phyloP scores from a whole-genome alignment of 371 early-diverging fungal species.

The Mortierella sp. region DNA sequence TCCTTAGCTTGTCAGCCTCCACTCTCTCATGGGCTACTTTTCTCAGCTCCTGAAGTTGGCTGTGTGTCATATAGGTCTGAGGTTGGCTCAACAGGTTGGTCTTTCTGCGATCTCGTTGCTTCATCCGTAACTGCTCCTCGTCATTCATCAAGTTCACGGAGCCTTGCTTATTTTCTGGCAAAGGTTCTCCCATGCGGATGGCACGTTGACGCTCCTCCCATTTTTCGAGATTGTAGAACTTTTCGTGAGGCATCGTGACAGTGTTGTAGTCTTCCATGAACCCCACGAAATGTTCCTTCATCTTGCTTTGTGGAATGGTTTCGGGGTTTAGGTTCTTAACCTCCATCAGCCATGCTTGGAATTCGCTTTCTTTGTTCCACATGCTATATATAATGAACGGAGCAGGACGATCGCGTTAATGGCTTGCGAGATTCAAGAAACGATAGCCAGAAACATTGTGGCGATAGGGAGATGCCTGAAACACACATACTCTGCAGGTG shows the following conservation, averaged over 20 bases:
- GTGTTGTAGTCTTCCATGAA: slow-evolving; percentile 86
- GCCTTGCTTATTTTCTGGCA: slow-evolving; percentile 24
- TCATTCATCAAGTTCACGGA: slow-evolving; percentile 52
- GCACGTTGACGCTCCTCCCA: slow-evolving; percentile 71
- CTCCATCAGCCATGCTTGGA: slow-evolving; percentile 80
- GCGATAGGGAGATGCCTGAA: too few relatives aligned
- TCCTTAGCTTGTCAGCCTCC: slow-evolving; percentile 73
- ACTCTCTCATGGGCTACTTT: slow-evolving; percentile 73
- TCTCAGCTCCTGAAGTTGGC: slow-evolving; percentile 71
- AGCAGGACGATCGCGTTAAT: too few relatives aligned
- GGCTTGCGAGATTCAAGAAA: too few relatives aligned
- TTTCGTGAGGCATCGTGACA: slow-evolving; percentile 75
- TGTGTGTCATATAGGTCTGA: slow-evolving; percentile 58
- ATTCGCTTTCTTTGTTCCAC: slow-evolving; percentile 63
- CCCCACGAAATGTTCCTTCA: slow-evolving; percentile 72
- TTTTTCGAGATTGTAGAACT: slow-evolving; percentile 64
- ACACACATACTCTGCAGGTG: slow-evolving; percentile 42
- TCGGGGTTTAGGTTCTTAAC: slow-evolving; percentile 72
- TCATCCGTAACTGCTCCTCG: slow-evolving; percentile 59
- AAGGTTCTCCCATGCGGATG: slow-evolving; percentile 64
- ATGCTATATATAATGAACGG: slow-evolving; percentile 36
- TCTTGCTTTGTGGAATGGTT: slow-evolving; percentile 60
- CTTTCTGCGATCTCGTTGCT: slow-evolving; percentile 31
- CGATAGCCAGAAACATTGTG: too few relatives aligned
- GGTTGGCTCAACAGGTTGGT: slow-evolving; percentile 20